Percentiles rank a stretch among this genome's conserved stretches.
phyloP scores from a whole-genome alignment of 805 yeast genomes.

The Groenewaldozyma tartarivorans region DNA sequence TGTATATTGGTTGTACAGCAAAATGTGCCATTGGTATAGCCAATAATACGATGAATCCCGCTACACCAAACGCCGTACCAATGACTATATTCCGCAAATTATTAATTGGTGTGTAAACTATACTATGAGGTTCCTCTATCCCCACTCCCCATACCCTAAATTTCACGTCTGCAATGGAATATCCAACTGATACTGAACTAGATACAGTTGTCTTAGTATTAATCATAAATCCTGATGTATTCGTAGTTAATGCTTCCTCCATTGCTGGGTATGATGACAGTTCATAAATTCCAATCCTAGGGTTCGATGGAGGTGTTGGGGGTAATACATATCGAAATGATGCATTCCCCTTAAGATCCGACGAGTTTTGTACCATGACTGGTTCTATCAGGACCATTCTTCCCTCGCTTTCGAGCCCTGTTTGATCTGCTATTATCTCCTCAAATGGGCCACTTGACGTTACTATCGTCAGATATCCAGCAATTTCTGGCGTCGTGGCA shows the following conservation, averaged over 20 bases:
- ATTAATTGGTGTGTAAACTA: slow-evolving; percentile 54
- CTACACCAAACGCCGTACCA: slow-evolving; percentile 72
- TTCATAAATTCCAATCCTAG: slow-evolving; percentile 10
- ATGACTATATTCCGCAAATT: slow-evolving; percentile 58
- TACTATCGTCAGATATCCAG: slow-evolving; percentile 62
- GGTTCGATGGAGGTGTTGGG: slow-evolving; percentile 25
- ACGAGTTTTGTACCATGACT: slow-evolving; percentile 13
- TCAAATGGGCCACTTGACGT: slow-evolving; percentile 37
- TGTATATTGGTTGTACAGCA: slow-evolving; percentile 75
- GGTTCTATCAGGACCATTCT: slow-evolving; percentile 16
- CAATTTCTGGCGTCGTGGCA: slow-evolving; percentile 45
- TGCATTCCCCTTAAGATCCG: slow-evolving; percentile 2
- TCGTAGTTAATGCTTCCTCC: slow-evolving; percentile 28
- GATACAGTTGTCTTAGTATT: slow-evolving; percentile 31
- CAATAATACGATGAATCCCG: slow-evolving; percentile 60
- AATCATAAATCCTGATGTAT: slow-evolving; percentile 36
- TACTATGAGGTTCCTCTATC: slow-evolving; percentile 51
- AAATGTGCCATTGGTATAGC: slow-evolving; percentile 78
- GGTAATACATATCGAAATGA: slow-evolving; percentile 15
- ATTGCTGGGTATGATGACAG: slow-evolving; percentile 23
- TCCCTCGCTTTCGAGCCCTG: slow-evolving; percentile 29
- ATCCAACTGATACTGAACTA: slow-evolving; percentile 47
- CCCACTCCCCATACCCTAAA: slow-evolving; percentile 61
- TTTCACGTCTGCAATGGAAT: slow-evolving; percentile 34
- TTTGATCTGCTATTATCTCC: slow-evolving; percentile 33